These are phyloP conservation scores for Austroboletus festivus DNA, from an alignment of 768 basidiomycete genomes.

Conservation along the genomic window DNA sequence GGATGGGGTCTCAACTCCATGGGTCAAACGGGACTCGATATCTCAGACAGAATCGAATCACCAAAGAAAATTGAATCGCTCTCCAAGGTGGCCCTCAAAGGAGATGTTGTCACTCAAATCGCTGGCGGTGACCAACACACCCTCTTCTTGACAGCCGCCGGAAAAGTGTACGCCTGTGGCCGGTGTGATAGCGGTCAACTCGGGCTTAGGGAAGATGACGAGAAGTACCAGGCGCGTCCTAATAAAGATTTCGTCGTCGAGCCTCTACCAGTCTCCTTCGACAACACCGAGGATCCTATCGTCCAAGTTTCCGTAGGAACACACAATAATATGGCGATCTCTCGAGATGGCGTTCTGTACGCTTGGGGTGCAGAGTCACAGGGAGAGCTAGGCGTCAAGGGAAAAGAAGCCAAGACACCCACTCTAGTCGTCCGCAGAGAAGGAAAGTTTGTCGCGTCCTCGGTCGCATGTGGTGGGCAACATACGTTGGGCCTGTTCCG, in stretches of 20 bases:
- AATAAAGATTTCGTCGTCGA: conserved; percentile 59
- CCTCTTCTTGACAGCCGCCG: conserved; percentile 79
- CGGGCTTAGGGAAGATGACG: conserved; percentile 68
- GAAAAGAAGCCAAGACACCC: conserved; percentile 61
- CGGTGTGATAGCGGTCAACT: conserved; percentile 82
- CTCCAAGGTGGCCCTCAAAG: conserved; percentile 56
- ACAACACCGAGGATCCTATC: conserved; percentile 60
- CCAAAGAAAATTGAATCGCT: conserved; percentile 66
- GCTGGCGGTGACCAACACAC: conserved; percentile 86
- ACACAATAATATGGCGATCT: conserved; percentile 72
- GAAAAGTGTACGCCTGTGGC: conserved; percentile 84
- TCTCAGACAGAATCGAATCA: conserved; percentile 50
- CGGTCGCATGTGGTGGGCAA: conserved; percentile 73
- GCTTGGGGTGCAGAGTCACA: conserved; percentile 79
- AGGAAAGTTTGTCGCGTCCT: conserved; percentile 52
- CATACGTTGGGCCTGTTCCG: conserved; percentile 72
- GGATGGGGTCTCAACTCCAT: conserved; percentile 95
- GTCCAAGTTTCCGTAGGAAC: conserved; percentile 63
- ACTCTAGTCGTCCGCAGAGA: conserved; percentile 66
- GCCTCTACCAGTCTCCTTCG: conserved; percentile 66
- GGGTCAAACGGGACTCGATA: conserved; percentile 73
- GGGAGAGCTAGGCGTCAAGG: conserved; percentile 68
- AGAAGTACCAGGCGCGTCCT: conserved; percentile 53
- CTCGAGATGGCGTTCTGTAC: conserved; percentile 63
- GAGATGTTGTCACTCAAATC: conserved; percentile 67